Evolutionary conservation across 1,284 basidiomycete genomes (phyloP).

Genomic region (Naganishia cerealis): DNA sequence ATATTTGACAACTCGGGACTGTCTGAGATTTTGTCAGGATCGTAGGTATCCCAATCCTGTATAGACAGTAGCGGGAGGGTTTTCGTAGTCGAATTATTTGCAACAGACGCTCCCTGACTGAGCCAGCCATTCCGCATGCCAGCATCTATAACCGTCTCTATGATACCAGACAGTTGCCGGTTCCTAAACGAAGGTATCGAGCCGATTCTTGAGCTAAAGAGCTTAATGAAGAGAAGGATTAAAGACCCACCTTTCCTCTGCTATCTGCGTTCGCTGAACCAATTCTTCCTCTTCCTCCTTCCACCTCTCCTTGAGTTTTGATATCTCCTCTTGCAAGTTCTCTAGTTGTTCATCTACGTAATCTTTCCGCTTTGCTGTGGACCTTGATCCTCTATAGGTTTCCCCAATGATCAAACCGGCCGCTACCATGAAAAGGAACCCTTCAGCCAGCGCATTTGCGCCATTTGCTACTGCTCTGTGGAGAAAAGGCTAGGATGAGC

Average conservation of each 20-base stretch:
- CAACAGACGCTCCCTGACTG: background rate
- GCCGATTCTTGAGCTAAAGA: background rate
- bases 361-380: constrained; percentile 70
- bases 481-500: constrained; percentile 17
- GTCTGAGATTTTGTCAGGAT: constrained; percentile 8
- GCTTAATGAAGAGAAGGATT: background rate
- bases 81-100: background rate
- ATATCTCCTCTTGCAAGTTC: constrained; percentile 56
- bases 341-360: constrained; percentile 69
- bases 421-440: constrained; percentile 79
- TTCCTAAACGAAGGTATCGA: constrained; percentile 9
- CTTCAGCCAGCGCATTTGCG: constrained; percentile 79
- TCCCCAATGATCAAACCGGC: constrained; percentile 74
- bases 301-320: constrained; percentile 42
- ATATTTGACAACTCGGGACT: constrained; percentile 1
- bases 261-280: constrained; percentile 21
- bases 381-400: constrained; percentile 72
- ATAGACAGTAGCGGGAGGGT: constrained; percentile 12
- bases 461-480: constrained; percentile 82
- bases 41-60: constrained; percentile 29
- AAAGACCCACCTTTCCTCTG: constrained; percentile 26
- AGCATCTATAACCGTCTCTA: constrained; percentile 28
- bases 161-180: constrained; percentile 19
- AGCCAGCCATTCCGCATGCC: constrained; percentile 32
- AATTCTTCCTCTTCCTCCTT: constrained; percentile 28